A percentile compares a stretch with the other conserved stretches of the same genome.
phyloP scores from a whole-genome alignment of 2,329 filamentous ascomycete genomes.

The Trichoderma sp. region DNA sequence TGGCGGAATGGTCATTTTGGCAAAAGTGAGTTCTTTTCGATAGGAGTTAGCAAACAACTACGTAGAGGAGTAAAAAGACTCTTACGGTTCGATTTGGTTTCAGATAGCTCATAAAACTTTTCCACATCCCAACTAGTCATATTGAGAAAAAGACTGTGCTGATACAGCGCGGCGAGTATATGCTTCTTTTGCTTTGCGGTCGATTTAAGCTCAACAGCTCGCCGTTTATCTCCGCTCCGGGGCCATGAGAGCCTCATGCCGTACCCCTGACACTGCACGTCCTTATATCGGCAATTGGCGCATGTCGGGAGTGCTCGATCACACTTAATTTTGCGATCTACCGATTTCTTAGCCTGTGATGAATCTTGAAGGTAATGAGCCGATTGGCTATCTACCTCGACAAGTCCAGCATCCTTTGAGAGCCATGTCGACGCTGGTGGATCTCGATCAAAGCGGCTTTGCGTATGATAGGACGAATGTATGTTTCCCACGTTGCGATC shows the following conservation, averaged over 20 bases:
- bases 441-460: not conserved
- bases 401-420: conserved; percentile 6
- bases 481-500: not conserved
- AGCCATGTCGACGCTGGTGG: not conserved
- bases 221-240: not conserved
- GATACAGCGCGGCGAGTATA: not conserved
- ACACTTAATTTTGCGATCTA: conserved; percentile 11
- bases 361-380: not conserved
- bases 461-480: not conserved
- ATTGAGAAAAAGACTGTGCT: not conserved
- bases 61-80: not conserved
- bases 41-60: not conserved
- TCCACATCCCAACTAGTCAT: not conserved
- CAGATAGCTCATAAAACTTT: not conserved
- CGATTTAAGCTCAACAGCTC: conserved; percentile 3
- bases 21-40: not conserved
- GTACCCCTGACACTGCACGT: not conserved
- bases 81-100: not conserved
- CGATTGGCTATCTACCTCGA: not conserved
- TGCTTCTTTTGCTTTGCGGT: not conserved
- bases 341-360: not conserved
- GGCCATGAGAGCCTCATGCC: conserved; percentile 9
- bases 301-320: not conserved
- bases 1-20: not conserved
- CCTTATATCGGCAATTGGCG: not conserved